Base-by-base conservation (phyloP, 345 rosid species). In the Anacardium occidentale region DNA sequence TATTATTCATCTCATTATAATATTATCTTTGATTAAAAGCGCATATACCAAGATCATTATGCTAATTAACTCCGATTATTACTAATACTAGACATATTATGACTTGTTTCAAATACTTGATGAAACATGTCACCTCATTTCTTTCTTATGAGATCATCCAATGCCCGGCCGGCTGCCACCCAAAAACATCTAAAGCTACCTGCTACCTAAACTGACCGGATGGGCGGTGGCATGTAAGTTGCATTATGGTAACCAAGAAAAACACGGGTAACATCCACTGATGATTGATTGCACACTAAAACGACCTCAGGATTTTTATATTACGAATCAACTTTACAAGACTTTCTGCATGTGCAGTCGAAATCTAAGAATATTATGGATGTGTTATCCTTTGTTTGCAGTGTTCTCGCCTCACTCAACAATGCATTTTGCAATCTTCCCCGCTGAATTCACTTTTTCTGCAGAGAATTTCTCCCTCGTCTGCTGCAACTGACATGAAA, bases 341-440 rank as follows among this genome's bases (percentile, higher is more conserved):
- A 61, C 42, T 51, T 69, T 79, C 81, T 81, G 56, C 68, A 75
- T 71, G 61, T 70, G 69, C 77, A 74, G 59, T 83, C 87, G 74
- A 95, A 88, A 80, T 90, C 97, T 85, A 95, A 77, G 87, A 83
- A 91, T 76, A 95, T 75, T 81, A 95, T 77, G 25, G 99, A 87
- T 74, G 98, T 93, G 78, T 95, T 92, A 81, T 95, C 97, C 86
- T 93, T 93, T 25, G 99, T 95, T 68, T 94, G 93, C 84, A 82
- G 83, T 25, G 85, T 79, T 81, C 87, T 91, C 53, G 98, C 99
- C 82, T 93, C 99, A 20, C 78, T 80, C 87, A 95, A 81, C 75
- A 93, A 74, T 70, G 77, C 79, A 70, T 79, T n/a, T 83, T 70
- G 99, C 98, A 74, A 88, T 83, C 87, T 86, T 88, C 88, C 89